phyloP scores from a whole-genome alignment of 1,284 basidiomycete species.

The Moniliophthora roreri region DNA sequence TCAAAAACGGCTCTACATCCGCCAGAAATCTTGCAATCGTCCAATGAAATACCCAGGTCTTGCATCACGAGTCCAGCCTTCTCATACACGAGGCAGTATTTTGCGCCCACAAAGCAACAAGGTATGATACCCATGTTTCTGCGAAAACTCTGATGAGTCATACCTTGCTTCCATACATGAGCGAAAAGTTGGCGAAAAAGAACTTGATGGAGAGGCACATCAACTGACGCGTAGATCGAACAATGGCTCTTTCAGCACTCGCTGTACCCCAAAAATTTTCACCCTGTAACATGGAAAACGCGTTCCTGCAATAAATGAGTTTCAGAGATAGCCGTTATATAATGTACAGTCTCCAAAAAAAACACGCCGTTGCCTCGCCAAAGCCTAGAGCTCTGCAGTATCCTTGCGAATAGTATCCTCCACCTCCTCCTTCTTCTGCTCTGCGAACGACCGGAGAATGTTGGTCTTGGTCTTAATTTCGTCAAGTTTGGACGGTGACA shows the following conservation, averaged over 20 bases:
- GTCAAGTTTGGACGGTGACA: conserved; percentile 82
- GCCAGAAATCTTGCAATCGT: neutral
- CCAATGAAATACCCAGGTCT: conserved; percentile 1
- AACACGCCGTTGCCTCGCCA: neutral
- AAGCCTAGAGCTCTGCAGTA: conserved; percentile 40
- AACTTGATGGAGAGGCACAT: too few relatives aligned
- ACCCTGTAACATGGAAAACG: too few relatives aligned
- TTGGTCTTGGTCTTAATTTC: conserved; percentile 94
- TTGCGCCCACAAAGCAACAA: neutral
- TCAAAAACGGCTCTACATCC: neutral
- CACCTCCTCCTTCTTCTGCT: conserved; percentile 46
- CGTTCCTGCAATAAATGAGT: too few relatives aligned
- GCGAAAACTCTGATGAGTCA: neutral
- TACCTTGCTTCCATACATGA: too few relatives aligned
- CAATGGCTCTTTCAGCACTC: too few relatives aligned
- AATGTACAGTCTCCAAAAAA: neutral
- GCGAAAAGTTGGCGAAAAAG: too few relatives aligned
- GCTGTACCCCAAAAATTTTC: too few relatives aligned
- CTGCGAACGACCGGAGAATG: conserved; percentile 75
- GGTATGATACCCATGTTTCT: neutral
- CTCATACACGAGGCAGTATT: conserved; percentile 13
- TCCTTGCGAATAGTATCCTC: conserved; percentile 26
- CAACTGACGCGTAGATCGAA: too few relatives aligned
- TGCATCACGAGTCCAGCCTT: conserved; percentile 11
- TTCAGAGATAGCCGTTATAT: neutral